Evolutionary conservation across 352 stramenopile genomes (phyloP), one percentile per base, ranked within the genome.

Genomic region (Phytopythium litorale): DNA sequence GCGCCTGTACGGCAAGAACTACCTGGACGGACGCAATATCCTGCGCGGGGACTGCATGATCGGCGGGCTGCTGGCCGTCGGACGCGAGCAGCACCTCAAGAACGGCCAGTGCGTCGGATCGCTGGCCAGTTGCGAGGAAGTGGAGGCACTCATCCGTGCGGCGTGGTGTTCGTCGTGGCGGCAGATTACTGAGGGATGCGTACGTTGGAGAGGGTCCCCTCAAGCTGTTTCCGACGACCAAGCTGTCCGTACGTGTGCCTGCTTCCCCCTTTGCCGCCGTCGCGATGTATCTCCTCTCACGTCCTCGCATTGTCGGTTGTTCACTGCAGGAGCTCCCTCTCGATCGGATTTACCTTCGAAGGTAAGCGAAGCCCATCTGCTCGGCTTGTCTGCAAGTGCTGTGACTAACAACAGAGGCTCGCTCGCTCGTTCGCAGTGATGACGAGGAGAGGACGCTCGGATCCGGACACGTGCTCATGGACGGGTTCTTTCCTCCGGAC

Each of bases 391-490:
- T 43, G 9, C 12, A 16, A 15, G 2, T 28, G 12, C 30, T 16
- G 16, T 1, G 23, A 28, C 19, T 35, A 35, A 32, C 37, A 23
- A 49, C 6, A 4, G 1, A 9, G 7, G 4, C 8, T 48, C 3
- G 25, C 8, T n/a, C 1, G 7, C 23, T 45, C n/a, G 11, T 11
- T 18, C 16, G 33, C 33, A 93, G 84, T 65, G 86, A 95, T 58
- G 86, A 95, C 59, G 73, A 95, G 70, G 86, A 95, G 62, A 79
- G 86, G 16, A 95, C 86, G 15, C 63, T 95, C 6, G 86, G 86
- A 3, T 95, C 86, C 19, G 86, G 86, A 7, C 86, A 95, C 65
- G 81, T 79, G 9, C 66, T 95, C 19, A 69, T 95, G n/a, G 83
- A 95, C 45, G 82, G 81, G 2, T 57, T 95, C 23, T 95, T 95